Evolutionary conservation across 2,329 filamentous ascomycete genomes (phyloP).

Genomic region (Thelonectria rubi): DNA sequence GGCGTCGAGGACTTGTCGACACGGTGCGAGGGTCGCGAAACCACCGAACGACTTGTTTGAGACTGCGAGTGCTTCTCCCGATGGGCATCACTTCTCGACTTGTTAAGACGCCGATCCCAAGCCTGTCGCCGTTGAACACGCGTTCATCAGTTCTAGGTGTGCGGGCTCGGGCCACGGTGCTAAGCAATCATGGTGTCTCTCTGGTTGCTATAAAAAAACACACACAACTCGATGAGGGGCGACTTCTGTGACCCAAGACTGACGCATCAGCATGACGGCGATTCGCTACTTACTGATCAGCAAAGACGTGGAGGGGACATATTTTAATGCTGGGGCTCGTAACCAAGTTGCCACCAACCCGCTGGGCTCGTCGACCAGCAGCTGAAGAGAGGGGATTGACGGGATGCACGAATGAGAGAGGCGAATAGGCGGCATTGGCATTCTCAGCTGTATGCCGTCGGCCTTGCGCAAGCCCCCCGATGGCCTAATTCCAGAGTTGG

Average conservation of each 20-base stretch:
- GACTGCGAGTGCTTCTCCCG: no score
- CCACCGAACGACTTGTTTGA: not conserved
- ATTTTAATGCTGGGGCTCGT: constrained; percentile 20
- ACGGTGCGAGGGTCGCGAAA: not conserved
- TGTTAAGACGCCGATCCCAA: constrained; percentile 1
- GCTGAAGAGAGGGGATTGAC: constrained; percentile 23
- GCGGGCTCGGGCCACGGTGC: constrained; percentile 8
- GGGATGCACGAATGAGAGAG: not conserved
- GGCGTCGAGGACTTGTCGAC: not conserved
- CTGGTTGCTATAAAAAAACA: constrained; percentile 38
- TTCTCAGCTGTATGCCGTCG: no score
- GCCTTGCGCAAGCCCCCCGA: no score
- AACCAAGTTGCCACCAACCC: constrained; percentile 14
- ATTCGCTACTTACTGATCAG: constrained; percentile 6
- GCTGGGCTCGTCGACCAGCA: constrained; percentile 9
- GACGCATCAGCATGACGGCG: constrained; percentile 5
- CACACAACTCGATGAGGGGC: constrained; percentile 8
- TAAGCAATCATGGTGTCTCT: constrained; percentile 2
- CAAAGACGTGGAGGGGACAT: constrained; percentile 7
- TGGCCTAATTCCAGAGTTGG: no score
- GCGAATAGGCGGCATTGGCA: not conserved
- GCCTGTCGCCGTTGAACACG: constrained; percentile 22
- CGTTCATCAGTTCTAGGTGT: constrained; percentile 19
- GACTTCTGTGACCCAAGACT: constrained; percentile 1
- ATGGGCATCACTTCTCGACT: not conserved